Base-by-base conservation (phyloP, 2,329 filamentous ascomycete species). In the Biscogniauxia sp. region DNA sequence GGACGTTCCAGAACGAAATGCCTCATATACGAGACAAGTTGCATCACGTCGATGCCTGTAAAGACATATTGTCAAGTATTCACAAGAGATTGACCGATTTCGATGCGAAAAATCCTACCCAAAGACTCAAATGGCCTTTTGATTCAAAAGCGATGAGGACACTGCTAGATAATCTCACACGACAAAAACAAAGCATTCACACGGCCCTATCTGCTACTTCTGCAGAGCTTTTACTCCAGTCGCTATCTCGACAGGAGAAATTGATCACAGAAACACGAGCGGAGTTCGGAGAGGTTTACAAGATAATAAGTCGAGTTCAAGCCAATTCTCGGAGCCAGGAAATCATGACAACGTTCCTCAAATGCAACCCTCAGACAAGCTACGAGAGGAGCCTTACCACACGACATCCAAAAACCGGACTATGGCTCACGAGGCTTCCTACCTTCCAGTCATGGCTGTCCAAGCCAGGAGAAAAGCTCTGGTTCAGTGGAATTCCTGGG, bases 401-500 rank as follows among this genome's bases (percentile, higher is more conserved):
- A 20, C 62, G 68, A 5, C 69, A 72, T 50, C 64, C 64, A 5
- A 61, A 56, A 13, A 72, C 70, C 1, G 66, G 69, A 0, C 28
- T 61, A 2, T 72, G 69, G 70, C 50, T 72, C 0, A 55, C 54
- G 5, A 28, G 61, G 0, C 51, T 58, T 50, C 57, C 45, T 0
- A 53, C 58, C 5, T 68, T 71, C 25, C 61, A 64, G 17, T 49
- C 57, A 0, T 73, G 70, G 70, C 55, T 67, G 2, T n/a, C 55
- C 0, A 61, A 28, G 5, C 50, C 63, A 7, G 55, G 60, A 20
- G 63, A 63, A 1, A 67, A 57, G 9, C 54, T 72, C 8, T 72
- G 70, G 71, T 55, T 73, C 0, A 67, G 55, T 28, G 70, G 71
- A 2, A 73, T 71, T 17, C 68, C 70, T 0, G 71, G 71, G 0